Conservation (phyloP, 2,329 filamentous ascomycete genomes). For the Fusarium fujikuroi region DNA sequence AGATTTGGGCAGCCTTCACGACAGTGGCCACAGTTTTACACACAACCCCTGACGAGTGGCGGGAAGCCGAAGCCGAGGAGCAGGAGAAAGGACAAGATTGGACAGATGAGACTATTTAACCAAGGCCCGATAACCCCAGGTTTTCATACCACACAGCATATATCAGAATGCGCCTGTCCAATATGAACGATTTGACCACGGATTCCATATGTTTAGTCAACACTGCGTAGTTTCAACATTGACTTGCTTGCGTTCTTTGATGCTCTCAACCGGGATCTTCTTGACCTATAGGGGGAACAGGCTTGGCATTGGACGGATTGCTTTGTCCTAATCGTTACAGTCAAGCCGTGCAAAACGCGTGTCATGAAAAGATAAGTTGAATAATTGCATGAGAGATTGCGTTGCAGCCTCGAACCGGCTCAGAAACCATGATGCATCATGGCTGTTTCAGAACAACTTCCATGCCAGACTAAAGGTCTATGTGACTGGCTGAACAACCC, state of each 20-base stretch:
- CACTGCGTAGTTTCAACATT: not conserved
- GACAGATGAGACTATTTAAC: conserved; percentile 5
- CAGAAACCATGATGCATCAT: not conserved
- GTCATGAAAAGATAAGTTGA: not conserved
- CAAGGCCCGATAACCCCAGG: not conserved
- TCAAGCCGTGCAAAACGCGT: not conserved
- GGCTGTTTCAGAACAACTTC: not conserved
- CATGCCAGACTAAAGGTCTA: not conserved
- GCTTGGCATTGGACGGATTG: not conserved
- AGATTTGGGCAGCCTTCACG: conserved; percentile 31
- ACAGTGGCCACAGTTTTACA: conserved; percentile 24
- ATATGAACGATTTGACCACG: not conserved
- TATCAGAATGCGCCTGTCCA: not conserved
- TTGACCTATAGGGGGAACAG: not conserved
- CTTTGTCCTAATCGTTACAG: not conserved
- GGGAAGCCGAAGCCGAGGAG: conserved; percentile 27
- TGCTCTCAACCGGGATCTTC: not conserved
- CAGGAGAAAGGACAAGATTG: conserved; percentile 17
- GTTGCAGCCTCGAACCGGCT: not conserved
- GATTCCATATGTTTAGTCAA: not conserved
- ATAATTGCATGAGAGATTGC: not conserved
- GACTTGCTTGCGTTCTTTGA: not conserved
- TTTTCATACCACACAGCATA: not conserved
- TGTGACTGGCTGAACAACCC: not conserved
- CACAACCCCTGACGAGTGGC: conserved; percentile 31